Percentiles rank a stretch among this genome's conserved stretches.
Conservation (phyloP, 345 rosid species). For the Lepidium aucheri region DNA sequence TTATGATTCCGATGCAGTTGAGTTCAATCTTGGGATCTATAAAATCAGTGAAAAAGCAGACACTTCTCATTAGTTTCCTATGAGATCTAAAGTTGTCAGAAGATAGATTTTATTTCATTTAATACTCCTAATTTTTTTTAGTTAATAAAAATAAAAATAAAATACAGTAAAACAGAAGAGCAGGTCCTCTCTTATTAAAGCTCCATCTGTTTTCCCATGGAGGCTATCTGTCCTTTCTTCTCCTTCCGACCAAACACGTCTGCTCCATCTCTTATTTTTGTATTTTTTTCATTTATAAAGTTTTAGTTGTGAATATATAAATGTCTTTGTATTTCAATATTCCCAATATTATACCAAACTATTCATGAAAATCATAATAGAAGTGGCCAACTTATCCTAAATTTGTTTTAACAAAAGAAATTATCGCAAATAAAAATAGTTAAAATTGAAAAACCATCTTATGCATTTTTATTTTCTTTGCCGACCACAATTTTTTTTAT, state of each 20-base stretch:
- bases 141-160: too few species aligned
- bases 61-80: constrained; percentile 17
- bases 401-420: too few species aligned
- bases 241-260: constrained; percentile 31
- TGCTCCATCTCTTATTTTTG: background rate
- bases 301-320: background rate
- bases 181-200: constrained; percentile 1
- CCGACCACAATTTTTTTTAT: too few species aligned
- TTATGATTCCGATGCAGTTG: constrained; percentile 8
- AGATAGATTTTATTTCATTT: background rate
- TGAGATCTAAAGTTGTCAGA: constrained; percentile 19
- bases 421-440: too few species aligned
- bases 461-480: too few species aligned
- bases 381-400: too few species aligned
- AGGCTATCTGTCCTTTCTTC: constrained; percentile 27
- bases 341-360: too few species aligned
- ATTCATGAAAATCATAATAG: too few species aligned
- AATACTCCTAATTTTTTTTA: too few species aligned
- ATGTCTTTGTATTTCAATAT: too few species aligned
- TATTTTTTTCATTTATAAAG: background rate
- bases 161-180: background rate
- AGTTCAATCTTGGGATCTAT: constrained; percentile 15
- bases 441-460: too few species aligned
- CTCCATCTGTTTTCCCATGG: constrained; percentile 17
- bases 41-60: constrained; percentile 5